Percentiles rank a stretch among this genome's conserved stretches.
Evolutionary conservation across 805 yeast species (phyloP).

Genomic region (Starmerella riodocensis): DNA sequence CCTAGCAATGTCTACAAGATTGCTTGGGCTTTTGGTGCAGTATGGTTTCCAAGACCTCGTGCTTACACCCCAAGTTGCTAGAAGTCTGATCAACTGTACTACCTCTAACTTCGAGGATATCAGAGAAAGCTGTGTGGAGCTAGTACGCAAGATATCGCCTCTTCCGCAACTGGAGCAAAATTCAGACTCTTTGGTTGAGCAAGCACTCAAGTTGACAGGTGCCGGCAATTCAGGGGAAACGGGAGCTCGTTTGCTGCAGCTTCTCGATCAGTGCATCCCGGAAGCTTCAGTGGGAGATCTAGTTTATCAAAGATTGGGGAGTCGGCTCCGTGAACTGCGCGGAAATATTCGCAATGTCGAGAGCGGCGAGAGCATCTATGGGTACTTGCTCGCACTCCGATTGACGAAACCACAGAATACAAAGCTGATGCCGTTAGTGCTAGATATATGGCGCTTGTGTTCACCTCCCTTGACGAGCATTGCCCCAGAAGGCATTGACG

Average conservation of each 20-base stretch:
- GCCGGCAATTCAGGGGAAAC: conserved; percentile 15
- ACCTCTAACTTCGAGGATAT: conserved; percentile 68
- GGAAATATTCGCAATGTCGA: conserved; percentile 34
- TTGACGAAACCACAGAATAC: not conserved
- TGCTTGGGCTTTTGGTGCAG: conserved; percentile 36
- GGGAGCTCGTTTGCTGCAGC: conserved; percentile 14
- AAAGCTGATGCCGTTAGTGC: not conserved
- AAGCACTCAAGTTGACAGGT: conserved; percentile 5
- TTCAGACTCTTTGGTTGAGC: not conserved
- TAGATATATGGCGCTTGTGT: conserved; percentile 6
- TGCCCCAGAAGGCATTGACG: conserved; percentile 14
- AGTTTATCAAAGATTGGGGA: conserved; percentile 13
- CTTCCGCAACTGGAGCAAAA: conserved; percentile 3
- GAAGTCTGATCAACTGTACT: conserved; percentile 47
- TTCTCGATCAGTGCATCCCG: conserved; percentile 20
- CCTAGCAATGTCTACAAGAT: conserved; percentile 36
- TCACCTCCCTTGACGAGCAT: conserved; percentile 7
- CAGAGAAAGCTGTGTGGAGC: conserved; percentile 37
- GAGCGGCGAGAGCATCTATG: conserved; percentile 46
- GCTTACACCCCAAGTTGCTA: conserved; percentile 31
- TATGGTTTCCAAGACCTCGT: conserved; percentile 37
- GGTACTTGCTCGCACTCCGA: conserved; percentile 42
- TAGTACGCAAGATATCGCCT: conserved; percentile 37
- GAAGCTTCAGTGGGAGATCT: not conserved
- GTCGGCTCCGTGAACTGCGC: conserved; percentile 21